Evolutionary conservation across 1,284 basidiomycete species (phyloP), one percentile per base, ranked within the genome.

Genomic region (Cutaneotrichosporon cutaneum): DNA sequence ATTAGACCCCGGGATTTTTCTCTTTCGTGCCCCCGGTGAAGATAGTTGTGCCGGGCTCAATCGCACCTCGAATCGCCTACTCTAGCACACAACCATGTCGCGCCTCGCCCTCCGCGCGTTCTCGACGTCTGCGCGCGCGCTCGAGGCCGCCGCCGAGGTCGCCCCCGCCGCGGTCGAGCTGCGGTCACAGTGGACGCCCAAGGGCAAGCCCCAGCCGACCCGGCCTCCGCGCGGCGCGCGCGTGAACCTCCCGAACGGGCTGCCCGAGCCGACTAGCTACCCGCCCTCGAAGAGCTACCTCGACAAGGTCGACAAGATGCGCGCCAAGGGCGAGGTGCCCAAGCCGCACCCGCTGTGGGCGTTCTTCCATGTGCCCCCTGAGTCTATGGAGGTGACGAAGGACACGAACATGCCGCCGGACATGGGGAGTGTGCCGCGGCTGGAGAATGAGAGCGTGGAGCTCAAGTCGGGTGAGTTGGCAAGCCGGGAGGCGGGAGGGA

Each of bases 291-390:
- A 61, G 27, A 67, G 65, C 51, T 77, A 77, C 61, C 65, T 70
- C 42, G 62, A 59, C 21, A 51, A 54, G 27, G 26, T 73, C 10
- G 67, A 70, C 26, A 50, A 59, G 48, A 67, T 64, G 55, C 60
- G 67, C 52, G 26, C 8, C 30, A 13, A 18, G 30, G 58, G 50
- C 48, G 59, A 35, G 4, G 45, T 18, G 26, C 63, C 67, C n/a
- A 50, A 56, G 44, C 55, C 59, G 21, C 78, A 80, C 65, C 76
- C 77, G 4, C 68, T 80, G 11, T 80, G 77, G 77, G 68, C 76
- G 50, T 80, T 80, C 67, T 79, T 80, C 71, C 71, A 74, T 54
- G 66, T 75, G 1, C 72, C 72, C 9, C n/a, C 48, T 8, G 44
- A 21, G 4, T 68, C 63, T 16, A 60, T 51, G 56, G 54, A 62